Percentiles rank a stretch among this genome's conserved stretches.
phyloP scores from a whole-genome alignment of 805 yeast genomes.

The Ogataea kodamae region DNA sequence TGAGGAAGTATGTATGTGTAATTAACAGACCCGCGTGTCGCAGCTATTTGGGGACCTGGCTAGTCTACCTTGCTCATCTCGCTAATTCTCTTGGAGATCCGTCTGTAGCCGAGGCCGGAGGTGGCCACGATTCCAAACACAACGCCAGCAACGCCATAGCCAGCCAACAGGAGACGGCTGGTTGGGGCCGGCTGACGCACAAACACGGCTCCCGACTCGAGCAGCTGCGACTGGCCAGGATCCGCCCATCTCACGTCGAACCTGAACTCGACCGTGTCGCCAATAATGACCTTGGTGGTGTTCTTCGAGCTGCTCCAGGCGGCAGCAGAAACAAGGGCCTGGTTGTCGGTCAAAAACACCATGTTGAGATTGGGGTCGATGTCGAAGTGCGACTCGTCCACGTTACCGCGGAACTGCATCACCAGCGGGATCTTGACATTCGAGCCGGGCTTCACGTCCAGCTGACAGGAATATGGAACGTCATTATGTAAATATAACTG shows the following conservation, averaged over 20 bases:
- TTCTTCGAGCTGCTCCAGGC: slow-evolving; percentile 62
- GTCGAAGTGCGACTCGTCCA: slow-evolving; percentile 66
- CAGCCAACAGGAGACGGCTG: slow-evolving; percentile 7
- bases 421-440: slow-evolving; percentile 55
- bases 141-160: slow-evolving; percentile 15
- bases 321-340: slow-evolving; percentile 47
- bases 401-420: slow-evolving; percentile 61
- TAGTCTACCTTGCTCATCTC: slow-evolving; percentile 28
- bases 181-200: slow-evolving; percentile 12
- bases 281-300: slow-evolving; percentile 61
- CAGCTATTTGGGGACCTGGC: too few species aligned
- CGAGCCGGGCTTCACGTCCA: slow-evolving; percentile 46
- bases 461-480: slow-evolving; percentile 66
- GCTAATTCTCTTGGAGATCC: slow-evolving; percentile 22
- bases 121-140: slow-evolving; percentile 25
- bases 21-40: too few species aligned
- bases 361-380: slow-evolving; percentile 57
- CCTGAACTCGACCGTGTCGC: slow-evolving; percentile 54
- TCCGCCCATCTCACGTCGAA: slow-evolving; percentile 57
- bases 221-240: slow-evolving; percentile 4
- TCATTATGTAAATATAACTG: slow-evolving; percentile 77
- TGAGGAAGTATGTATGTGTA: too few species aligned
- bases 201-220: slow-evolving; percentile 11
- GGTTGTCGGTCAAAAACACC: slow-evolving; percentile 35
- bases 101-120: slow-evolving; percentile 23